Base-by-base conservation (phyloP, 1,284 basidiomycete species). In the Mixia osmundae region DNA sequence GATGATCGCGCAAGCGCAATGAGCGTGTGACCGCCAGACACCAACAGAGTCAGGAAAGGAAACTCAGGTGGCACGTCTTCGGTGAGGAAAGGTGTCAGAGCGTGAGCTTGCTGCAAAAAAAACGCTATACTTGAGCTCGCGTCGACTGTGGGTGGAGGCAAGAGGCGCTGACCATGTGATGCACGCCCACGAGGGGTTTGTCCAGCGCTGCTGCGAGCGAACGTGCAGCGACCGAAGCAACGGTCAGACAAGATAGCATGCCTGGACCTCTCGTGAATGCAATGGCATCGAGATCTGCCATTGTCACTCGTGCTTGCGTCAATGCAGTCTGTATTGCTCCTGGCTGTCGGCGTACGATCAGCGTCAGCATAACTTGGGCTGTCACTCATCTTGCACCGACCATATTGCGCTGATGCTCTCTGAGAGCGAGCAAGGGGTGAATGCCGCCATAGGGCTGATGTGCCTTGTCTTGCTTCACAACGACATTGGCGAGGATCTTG, bases 71-170 rank as follows among this genome's bases (percentile, higher is more conserved):
- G 25, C 23, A 60, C 52, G 15, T 63, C 57, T 33, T 46, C 45
- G 0, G 83, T 85, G 8, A 91, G 65, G 19, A 80, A 57, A 0
- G 77, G 66, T 0, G 83, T 91, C 1, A 91, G 61, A 0, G 87
- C 79, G 50, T 94, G 85, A 0, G 79, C 87, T 79, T 89, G 83
- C 83, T n/a, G n/a, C n/a, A n/a, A n/a, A n/a, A n/a, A n/a, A 24
- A 44, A 36, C 39, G 24, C 22, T 36, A 8, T 3, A 42, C 35
- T 3, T 24, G 9, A 19, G 33, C 41, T 18, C 2, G 11, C 38
- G 28, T 27, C n/a, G 27, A 30, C 37, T 19, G 34, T 27, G 21
- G 37, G 31, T 27, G 12, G 30, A 18, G 10, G 28, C 28, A 35
- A 25, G 12, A 23, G 30, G 35, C 18, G 50, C 62, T 33, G 18